These are phyloP conservation scores for Umbelopsis sp. DNA, from an alignment of 192 early-diverging fungal genomes.

Conservation along the genomic window DNA sequence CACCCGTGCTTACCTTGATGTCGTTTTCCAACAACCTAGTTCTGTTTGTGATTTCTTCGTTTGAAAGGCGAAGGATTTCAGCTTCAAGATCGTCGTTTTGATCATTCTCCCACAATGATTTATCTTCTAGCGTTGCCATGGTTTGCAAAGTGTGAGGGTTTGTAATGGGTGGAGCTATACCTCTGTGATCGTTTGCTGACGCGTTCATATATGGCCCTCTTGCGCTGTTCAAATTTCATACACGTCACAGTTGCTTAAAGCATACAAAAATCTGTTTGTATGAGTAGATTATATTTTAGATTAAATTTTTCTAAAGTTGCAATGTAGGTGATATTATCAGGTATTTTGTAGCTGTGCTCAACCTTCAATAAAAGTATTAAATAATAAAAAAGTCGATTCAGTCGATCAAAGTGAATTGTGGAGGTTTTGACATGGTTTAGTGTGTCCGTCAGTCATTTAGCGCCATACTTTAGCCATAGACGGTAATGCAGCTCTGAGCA, in stretches of 20 bases:
- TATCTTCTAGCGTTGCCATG: slow-evolving; percentile 81
- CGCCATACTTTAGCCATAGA: no score
- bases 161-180: not conserved
- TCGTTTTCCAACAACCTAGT: slow-evolving; percentile 95
- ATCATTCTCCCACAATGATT: slow-evolving; percentile 58
- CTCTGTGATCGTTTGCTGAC: slow-evolving; percentile 14
- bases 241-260: not conserved
- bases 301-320: no score
- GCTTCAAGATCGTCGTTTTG: slow-evolving; percentile 77
- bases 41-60: slow-evolving; percentile 92
- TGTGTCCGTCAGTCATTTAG: no score
- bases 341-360: no score
- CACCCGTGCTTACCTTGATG: slow-evolving; percentile 72
- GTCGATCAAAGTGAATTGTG: no score
- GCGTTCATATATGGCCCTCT: not conserved
- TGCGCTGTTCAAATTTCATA: not conserved
- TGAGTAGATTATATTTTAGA: not conserved
- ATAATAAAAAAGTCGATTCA: no score
- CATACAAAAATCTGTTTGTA: not conserved
- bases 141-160: not conserved
- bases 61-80: slow-evolving; percentile 87
- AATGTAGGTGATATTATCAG: not conserved
- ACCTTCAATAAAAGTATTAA: no score
- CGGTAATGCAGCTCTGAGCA: no score
- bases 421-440: no score